A percentile compares a stretch with the other conserved stretches of the same genome.
These are phyloP conservation scores for Suillus clintonianus DNA, from an alignment of 768 basidiomycete genomes.

Conservation along the genomic window DNA sequence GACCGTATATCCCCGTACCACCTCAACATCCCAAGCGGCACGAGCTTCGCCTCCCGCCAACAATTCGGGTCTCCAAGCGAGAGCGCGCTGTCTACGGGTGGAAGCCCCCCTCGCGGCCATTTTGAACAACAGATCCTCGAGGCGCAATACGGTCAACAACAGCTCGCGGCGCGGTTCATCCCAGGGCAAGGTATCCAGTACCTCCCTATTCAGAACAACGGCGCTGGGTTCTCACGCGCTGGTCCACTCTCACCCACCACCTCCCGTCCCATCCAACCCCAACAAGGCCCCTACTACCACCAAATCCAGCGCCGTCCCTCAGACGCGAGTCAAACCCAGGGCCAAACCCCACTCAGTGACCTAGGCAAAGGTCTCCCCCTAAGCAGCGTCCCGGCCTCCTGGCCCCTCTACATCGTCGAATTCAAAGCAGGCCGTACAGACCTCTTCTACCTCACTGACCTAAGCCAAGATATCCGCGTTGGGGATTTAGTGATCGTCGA, in stretches of 20 bases:
- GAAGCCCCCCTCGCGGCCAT: conserved; percentile 50
- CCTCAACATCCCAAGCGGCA: conserved; percentile 53
- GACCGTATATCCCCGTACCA: conserved; percentile 61
- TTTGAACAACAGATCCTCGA: conserved; percentile 51
- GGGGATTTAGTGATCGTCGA: conserved; percentile 97
- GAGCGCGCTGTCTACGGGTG: conserved; percentile 50
- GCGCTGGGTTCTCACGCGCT: conserved; percentile 39
- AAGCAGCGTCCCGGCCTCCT: conserved; percentile 75
- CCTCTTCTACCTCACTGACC: conserved; percentile 86
- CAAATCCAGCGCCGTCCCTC: conserved; percentile 42
- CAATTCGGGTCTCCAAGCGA: conserved; percentile 63
- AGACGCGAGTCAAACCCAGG: conserved; percentile 31
- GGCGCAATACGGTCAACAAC: conserved; percentile 29
- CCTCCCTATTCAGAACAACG: conserved; percentile 38
- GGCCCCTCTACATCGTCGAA: conserved; percentile 94
- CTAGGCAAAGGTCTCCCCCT: conserved; percentile 91
- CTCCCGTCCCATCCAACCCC: conserved; percentile 29
- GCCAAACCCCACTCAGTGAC: conserved; percentile 42
- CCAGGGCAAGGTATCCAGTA: conserved; percentile 69
- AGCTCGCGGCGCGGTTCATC: conserved; percentile 60
- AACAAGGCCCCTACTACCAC: conserved; percentile 30
- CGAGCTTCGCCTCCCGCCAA: conserved; percentile 48
- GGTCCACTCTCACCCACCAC: conserved; percentile 56
- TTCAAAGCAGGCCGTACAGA: conserved; percentile 98
- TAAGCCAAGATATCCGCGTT: conserved; percentile 62